phyloP scores from a whole-genome alignment of 768 basidiomycete species.

The Mrakia frigida region DNA sequence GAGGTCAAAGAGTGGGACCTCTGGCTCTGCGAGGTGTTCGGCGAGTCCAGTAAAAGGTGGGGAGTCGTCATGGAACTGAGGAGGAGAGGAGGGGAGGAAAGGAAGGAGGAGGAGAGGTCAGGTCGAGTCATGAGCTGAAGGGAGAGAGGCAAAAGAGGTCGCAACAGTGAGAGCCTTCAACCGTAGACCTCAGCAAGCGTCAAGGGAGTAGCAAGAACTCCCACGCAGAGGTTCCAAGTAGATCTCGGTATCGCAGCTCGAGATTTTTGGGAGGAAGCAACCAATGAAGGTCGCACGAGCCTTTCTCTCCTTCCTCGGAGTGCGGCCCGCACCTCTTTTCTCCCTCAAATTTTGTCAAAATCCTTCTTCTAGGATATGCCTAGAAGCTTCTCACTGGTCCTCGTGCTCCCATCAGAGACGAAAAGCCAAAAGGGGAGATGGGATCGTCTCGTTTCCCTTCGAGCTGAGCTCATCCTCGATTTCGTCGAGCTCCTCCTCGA shows the following conservation, averaged over 20 bases:
- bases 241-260: not conserved
- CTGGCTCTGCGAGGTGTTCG: constrained; percentile 10
- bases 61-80: constrained; percentile 36
- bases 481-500: not conserved
- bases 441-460: not conserved
- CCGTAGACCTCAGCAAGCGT: too few relatives aligned
- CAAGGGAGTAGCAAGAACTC: too few relatives aligned
- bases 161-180: not conserved
- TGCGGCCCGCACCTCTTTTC: not conserved
- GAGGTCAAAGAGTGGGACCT: constrained; percentile 26
- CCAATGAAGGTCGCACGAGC: not conserved
- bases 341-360: not conserved
- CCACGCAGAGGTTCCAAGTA: too few relatives aligned
- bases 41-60: constrained; percentile 33
- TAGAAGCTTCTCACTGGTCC: too few relatives aligned
- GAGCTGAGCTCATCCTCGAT: not conserved
- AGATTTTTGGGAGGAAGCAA: not conserved
- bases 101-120: not conserved
- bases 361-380: not conserved
- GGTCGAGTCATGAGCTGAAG: not conserved
- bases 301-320: constrained; percentile 1
- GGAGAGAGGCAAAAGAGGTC: not conserved
- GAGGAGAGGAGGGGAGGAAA: constrained; percentile 18
- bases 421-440: not conserved
- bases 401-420: not conserved